Percentiles rank a stretch among this genome's conserved stretches.
phyloP scores from a whole-genome alignment of 176 grass and related monocot genomes.

The Zea mays region DNA sequence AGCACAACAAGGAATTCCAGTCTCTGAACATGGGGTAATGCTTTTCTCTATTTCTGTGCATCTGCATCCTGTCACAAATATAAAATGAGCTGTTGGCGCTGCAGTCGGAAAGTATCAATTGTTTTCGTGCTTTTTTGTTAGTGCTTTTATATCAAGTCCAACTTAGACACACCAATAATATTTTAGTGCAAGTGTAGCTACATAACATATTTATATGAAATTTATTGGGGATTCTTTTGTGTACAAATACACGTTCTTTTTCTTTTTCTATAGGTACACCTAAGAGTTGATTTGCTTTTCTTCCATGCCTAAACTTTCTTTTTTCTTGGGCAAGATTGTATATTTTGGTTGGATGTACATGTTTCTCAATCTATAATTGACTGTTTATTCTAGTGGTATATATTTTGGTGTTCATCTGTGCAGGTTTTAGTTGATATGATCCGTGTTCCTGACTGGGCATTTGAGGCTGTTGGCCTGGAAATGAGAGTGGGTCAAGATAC shows the following conservation, averaged over 20 bases:
- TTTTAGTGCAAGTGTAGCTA: not conserved
- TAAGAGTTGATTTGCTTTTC: not conserved
- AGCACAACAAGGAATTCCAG: slow-evolving; percentile 90
- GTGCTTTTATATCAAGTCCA: not conserved
- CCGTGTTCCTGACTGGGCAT: slow-evolving; percentile 95
- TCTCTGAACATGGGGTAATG: slow-evolving; percentile 92
- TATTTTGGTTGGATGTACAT: slow-evolving; percentile 1
- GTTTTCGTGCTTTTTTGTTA: not conserved
- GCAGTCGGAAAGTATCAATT: slow-evolving; percentile 11
- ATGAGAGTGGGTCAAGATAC: slow-evolving; percentile 96
- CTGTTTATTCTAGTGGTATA: slow-evolving; percentile 15
- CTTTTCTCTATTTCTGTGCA: slow-evolving; percentile 8
- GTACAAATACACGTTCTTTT: too few relatives aligned
- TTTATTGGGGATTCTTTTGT: not conserved
- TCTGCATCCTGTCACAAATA: not conserved
- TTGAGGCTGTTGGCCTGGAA: slow-evolving; percentile 88
- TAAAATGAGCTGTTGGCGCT: not conserved
- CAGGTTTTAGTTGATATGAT: slow-evolving; percentile 98
- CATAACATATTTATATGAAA: not conserved
- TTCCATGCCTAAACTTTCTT: not conserved
- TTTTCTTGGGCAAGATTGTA: not conserved
- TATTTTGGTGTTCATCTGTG: slow-evolving; percentile 30
- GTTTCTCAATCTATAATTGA: not conserved
- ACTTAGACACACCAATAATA: not conserved
- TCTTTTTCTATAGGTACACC: not conserved